These are phyloP conservation scores for Cytospora piceicola DNA, from an alignment of 2,329 filamentous ascomycete genomes.

Conservation along the genomic window DNA sequence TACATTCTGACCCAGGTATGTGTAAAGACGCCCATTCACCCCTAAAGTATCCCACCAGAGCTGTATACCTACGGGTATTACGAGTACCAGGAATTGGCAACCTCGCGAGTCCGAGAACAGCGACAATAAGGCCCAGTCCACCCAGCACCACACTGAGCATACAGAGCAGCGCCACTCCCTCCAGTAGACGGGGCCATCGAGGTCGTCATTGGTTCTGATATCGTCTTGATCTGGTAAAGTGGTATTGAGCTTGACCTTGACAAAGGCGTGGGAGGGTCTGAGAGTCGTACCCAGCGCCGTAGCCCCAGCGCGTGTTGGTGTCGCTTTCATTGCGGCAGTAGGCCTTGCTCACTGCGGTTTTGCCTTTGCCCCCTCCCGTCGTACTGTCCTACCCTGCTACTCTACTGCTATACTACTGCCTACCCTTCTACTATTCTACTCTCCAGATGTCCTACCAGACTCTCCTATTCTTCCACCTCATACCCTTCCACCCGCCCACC, in stretches of 20 bases:
- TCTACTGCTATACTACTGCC: no score
- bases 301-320: slow-evolving; percentile 63
- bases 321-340: slow-evolving; percentile 70
- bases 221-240: no score
- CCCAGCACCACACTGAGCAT: slow-evolving; percentile 21
- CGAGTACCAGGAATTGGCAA: slow-evolving; percentile 24
- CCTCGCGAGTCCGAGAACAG: slow-evolving; percentile 21
- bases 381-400: no score
- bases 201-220: slow-evolving; percentile 6
- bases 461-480: no score
- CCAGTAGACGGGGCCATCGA: slow-evolving; percentile 14
- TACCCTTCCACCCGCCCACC: no score
- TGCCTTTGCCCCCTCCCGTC: no score
- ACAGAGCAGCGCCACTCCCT: slow-evolving; percentile 19
- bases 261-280: slow-evolving; percentile 64
- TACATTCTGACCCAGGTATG: slow-evolving; percentile 1
- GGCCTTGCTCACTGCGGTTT: no score
- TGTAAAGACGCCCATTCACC: background rate
- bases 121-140: slow-evolving; percentile 20
- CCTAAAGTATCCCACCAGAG: background rate
- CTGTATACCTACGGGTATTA: slow-evolving; percentile 11
- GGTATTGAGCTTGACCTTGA: slow-evolving; percentile 45
- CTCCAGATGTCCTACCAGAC: no score
- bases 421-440: no score
- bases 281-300: slow-evolving; percentile 64